Conservation (phyloP, 441 rosid species). For the Sinapis alba region DNA sequence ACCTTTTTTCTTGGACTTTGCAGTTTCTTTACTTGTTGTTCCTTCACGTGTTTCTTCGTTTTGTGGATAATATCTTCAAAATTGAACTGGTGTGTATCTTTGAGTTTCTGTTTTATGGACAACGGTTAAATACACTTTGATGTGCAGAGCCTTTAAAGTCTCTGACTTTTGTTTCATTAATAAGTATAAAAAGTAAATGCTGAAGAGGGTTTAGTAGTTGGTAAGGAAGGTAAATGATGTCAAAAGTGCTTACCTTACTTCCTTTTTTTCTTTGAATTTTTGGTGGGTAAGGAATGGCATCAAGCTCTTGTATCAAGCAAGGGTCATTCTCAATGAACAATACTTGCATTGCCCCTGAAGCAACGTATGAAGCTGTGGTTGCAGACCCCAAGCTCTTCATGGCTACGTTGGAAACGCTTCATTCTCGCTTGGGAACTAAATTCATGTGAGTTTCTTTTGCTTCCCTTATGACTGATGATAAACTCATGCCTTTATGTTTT, state of each 20-base stretch:
- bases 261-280: constrained; percentile 3
- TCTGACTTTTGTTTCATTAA: constrained; percentile 34
- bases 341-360: constrained; percentile 60
- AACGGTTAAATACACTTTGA: neutral
- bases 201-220: constrained; percentile 42
- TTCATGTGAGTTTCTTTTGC: constrained; percentile 66
- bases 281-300: constrained; percentile 60
- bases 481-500: neutral
- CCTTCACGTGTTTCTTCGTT: constrained; percentile 4
- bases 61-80: constrained; percentile 11
- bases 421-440: constrained; percentile 79
- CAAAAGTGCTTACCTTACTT: constrained; percentile 27
- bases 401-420: constrained; percentile 77
- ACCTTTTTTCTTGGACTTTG: constrained; percentile 14
- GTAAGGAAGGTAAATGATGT: constrained; percentile 33
- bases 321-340: constrained; percentile 55
- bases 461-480: constrained; percentile 8
- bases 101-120: constrained; percentile 26
- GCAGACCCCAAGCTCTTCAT: constrained; percentile 62
- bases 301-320: constrained; percentile 76
- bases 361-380: constrained; percentile 71
- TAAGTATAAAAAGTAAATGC: constrained; percentile 30
- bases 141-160: constrained; percentile 28
- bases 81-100: constrained; percentile 13
- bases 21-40: constrained; percentile 21